phyloP scores from a whole-genome alignment of 2,329 filamentous ascomycete species.

The Penicillium decumbens region DNA sequence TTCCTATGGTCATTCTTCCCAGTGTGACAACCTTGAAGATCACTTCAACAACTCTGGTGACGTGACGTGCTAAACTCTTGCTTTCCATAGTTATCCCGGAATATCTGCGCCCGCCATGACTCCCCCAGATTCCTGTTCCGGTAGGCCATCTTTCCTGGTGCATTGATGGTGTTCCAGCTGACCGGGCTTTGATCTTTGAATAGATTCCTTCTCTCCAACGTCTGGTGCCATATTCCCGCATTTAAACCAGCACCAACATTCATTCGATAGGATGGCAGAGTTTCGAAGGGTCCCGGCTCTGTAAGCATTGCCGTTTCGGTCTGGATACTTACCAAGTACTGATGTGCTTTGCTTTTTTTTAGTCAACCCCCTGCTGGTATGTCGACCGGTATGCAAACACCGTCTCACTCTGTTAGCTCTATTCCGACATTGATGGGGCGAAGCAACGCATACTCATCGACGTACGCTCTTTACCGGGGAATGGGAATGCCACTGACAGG shows the following conservation, averaged over 20 bases:
- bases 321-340: conserved; percentile 6
- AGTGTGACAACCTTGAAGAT: conserved; percentile 4
- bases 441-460: conserved; percentile 34
- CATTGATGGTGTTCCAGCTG: conserved; percentile 1
- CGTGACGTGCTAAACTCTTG: conserved; percentile 26
- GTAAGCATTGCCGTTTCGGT: conserved; percentile 28
- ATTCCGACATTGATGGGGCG: conserved; percentile 36
- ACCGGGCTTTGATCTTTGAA: conserved; percentile 20
- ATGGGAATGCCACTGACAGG: conserved; percentile 29
- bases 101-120: conserved; percentile 49
- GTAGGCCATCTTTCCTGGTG: conserved; percentile 40
- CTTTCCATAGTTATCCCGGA: conserved; percentile 47
- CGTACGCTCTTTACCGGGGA: conserved; percentile 33
- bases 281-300: conserved; percentile 38
- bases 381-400: conserved; percentile 37
- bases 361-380: conserved; percentile 48
- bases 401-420: conserved; percentile 26
- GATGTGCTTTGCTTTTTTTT: conserved; percentile 9
- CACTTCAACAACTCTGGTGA: conserved; percentile 8
- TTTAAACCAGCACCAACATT: conserved; percentile 26
- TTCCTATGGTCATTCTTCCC: conserved; percentile 7
- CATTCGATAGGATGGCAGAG: conserved; percentile 39
- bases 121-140: conserved; percentile 51
- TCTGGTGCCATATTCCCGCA: conserved; percentile 34
- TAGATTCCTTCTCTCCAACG: conserved; percentile 34